Evolutionary conservation across 2,329 filamentous ascomycete genomes (phyloP).

Genomic region (Apiospora marii): DNA sequence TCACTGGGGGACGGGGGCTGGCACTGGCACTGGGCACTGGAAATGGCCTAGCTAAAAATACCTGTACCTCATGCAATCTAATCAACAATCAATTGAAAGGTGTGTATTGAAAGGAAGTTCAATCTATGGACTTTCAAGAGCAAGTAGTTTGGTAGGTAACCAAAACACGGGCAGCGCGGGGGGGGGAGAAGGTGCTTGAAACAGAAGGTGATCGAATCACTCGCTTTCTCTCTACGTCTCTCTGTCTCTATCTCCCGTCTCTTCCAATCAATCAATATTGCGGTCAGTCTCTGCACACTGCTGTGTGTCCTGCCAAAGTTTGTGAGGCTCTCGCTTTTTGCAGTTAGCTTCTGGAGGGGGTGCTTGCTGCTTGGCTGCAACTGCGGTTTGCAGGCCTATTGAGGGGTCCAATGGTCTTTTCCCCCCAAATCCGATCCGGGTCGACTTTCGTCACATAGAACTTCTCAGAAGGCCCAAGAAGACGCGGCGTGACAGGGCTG

Average conservation of each 20-base stretch:
- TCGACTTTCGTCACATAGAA: slow-evolving; percentile 23
- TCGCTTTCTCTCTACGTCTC: neutral
- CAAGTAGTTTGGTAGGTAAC: neutral
- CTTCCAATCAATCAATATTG: slow-evolving; percentile 3
- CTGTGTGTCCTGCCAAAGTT: neutral
- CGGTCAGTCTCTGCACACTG: neutral
- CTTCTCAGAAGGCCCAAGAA: slow-evolving; percentile 24
- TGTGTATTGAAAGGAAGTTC: neutral
- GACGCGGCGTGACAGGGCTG: slow-evolving; percentile 22
- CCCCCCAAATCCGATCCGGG: neutral
- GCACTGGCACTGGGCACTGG: neutral
- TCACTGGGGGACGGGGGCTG: neutral
- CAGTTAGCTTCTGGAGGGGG: neutral
- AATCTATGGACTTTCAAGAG: neutral
- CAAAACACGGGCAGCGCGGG: neutral
- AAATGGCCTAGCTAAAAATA: slow-evolving; percentile 11
- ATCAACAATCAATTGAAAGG: neutral
- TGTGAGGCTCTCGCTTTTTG: slow-evolving; percentile 16
- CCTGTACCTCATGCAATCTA: neutral
- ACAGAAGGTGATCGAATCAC: slow-evolving; percentile 3
- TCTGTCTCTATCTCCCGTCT: neutral
- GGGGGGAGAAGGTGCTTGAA: neutral
- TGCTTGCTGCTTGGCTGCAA: slow-evolving; percentile 4
- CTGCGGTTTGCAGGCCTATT: slow-evolving; percentile 2
- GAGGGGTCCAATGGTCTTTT: slow-evolving; percentile 11